Evolutionary conservation across 495 filamentous ascomycete genomes (phyloP).

Genomic region (Hypoxylon crocopeplum): DNA sequence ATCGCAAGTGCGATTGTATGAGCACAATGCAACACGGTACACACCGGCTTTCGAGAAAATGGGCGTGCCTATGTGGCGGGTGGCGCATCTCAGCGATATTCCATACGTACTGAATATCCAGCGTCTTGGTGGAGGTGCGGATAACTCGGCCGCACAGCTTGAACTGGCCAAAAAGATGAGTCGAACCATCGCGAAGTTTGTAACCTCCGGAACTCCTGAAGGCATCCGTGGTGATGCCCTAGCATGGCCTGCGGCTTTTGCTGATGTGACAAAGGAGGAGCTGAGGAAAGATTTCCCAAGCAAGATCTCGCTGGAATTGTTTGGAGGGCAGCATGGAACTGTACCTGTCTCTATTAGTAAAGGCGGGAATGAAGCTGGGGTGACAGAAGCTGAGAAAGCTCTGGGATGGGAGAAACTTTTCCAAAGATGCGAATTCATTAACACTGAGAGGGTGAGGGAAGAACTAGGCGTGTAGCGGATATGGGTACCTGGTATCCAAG

Average conservation of each 20-base stretch:
- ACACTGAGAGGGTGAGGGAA: slow-evolving; percentile 11
- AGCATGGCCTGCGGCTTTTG: slow-evolving; percentile 8
- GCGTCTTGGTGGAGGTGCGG: too few species aligned
- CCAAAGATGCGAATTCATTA: slow-evolving; percentile 20
- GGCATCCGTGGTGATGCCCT: neutral
- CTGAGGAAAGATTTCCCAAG: slow-evolving; percentile 5
- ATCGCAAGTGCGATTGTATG: neutral
- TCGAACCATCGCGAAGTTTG: slow-evolving; percentile 12
- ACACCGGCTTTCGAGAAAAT: slow-evolving; percentile 6
- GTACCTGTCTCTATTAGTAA: slow-evolving; percentile 4
- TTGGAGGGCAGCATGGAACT: slow-evolving; percentile 1
- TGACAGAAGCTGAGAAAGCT: neutral
- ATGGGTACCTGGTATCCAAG: too few species aligned
- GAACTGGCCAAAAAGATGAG: slow-evolving; percentile 2
- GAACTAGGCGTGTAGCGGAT: neutral
- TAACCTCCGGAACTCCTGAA: neutral
- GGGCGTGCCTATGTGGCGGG: slow-evolving; percentile 13
- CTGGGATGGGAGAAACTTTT: slow-evolving; percentile 16
- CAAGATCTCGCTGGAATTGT: neutral
- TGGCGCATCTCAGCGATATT: too few species aligned
- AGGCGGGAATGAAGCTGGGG: neutral
- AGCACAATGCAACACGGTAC: slow-evolving; percentile 8
- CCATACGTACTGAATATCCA: too few species aligned
- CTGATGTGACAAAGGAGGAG: neutral
- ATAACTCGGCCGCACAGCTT: slow-evolving; percentile 1